These are phyloP conservation scores for Acacia melanoxylon DNA, from an alignment of 306 rosid genomes.

Conservation along the genomic window DNA sequence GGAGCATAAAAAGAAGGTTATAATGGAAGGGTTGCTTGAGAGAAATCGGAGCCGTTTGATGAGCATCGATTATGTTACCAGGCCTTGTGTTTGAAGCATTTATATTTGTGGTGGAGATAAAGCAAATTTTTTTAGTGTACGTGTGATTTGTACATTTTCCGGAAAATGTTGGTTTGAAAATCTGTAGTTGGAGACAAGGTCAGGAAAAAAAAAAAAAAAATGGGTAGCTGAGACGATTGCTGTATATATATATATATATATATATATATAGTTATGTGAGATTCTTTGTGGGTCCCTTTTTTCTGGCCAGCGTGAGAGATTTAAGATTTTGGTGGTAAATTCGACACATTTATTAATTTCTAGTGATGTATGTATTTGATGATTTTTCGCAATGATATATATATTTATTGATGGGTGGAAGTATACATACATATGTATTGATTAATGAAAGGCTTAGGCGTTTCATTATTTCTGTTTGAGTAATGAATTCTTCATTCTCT, in stretches of 20 bases:
- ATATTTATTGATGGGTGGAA: too few species aligned
- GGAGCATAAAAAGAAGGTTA: slow-evolving; percentile 22
- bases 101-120: neutral
- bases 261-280: too few species aligned
- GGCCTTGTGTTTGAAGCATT: neutral
- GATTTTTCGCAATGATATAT: too few species aligned
- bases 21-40: slow-evolving; percentile 20
- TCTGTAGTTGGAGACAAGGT: neutral
- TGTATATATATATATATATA: too few species aligned
- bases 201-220: too few species aligned
- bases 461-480: neutral
- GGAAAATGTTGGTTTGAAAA: neutral
- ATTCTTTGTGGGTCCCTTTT: too few species aligned
- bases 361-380: too few species aligned
- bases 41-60: neutral
- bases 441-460: neutral
- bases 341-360: neutral
- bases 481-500: too few species aligned
- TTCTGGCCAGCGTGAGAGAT: too few species aligned
- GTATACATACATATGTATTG: neutral
- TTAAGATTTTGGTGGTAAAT: neutral
- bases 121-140: neutral
- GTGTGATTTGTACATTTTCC: neutral
- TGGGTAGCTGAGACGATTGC: too few species aligned
- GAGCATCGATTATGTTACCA: neutral